These are phyloP conservation scores for Phialophora chinensis DNA, from an alignment of 2,329 filamentous ascomycete genomes.

Conservation along the genomic window DNA sequence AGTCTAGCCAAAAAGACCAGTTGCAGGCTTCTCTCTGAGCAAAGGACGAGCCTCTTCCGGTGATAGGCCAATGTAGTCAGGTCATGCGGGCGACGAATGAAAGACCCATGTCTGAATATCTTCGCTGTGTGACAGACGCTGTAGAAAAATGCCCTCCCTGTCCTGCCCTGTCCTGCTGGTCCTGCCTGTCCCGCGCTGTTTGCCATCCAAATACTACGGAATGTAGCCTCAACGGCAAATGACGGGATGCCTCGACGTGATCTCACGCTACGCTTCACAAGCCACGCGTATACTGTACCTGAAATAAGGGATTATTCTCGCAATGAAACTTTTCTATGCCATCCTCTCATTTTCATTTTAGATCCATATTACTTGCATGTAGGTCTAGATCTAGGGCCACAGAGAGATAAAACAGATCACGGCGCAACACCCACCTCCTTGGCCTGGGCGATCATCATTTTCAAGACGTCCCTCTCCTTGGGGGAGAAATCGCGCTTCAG, in stretches of 20 bases:
- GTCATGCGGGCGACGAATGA: background rate
- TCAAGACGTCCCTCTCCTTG: constrained; percentile 33
- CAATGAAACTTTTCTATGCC: background rate
- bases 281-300: background rate
- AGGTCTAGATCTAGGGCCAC: constrained; percentile 6
- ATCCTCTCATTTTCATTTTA: background rate
- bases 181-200: too few species aligned
- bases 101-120: too few species aligned
- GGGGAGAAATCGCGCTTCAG: constrained; percentile 36
- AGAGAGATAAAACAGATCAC: constrained; percentile 13
- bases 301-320: background rate
- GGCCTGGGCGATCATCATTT: constrained; percentile 38
- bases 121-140: too few species aligned
- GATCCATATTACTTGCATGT: background rate
- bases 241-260: background rate
- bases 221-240: background rate
- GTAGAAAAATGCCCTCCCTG: too few species aligned
- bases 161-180: too few species aligned
- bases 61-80: background rate
- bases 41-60: background rate
- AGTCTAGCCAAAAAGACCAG: background rate
- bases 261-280: background rate
- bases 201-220: background rate
- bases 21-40: background rate
- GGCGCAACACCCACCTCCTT: constrained; percentile 35